Evolutionary conservation across 495 filamentous ascomycete species (phyloP), one percentile per base, ranked within the genome.

Genomic region (Neurospora sublineolata): DNA sequence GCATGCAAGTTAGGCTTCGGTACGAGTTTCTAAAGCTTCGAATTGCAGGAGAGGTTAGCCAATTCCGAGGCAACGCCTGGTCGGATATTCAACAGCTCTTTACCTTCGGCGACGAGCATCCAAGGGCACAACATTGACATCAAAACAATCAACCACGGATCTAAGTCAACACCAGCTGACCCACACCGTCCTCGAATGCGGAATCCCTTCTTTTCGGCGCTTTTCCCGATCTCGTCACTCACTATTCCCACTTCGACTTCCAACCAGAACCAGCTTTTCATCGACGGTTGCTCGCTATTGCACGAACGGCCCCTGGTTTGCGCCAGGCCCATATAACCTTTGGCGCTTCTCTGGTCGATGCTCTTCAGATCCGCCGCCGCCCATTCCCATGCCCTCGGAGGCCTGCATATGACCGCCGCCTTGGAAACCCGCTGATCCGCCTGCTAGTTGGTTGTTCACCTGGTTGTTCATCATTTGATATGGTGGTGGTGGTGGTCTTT

Each of bases 321-420:
- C 77, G 44, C 68, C 72, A 6, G 80, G 78, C 0, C 79, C 80
- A 68, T 84, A 85, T 67, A 84, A 71, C 70, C 80, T 69, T 72
- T 80, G 78, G 67, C 80, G 69, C 73, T 82, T 82, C 71, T 82
- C 80, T 0, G 80, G 79, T 69, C 80, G 70, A 58, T 79, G 76
- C 46, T 79, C 77, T 20, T 68, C 75, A 12, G 69, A 58, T 9
- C 52, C 52, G 18, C 20, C 52, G 18, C 20, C 46, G 4, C 52
- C 52, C 52, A 64, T 64, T 36, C 23, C 69, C 75, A 80, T 75
- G 37, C 74, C 73, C 7, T 79, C 79, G 3, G 77, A 64, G 52
- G 52, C 52, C 27, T 64, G 72, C 70, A 82, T 77, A 30, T 79
- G 70, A 11, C 72, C 71, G 52, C 27, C 75, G 16, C 20, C 58